Conservation (phyloP, 768 basidiomycete genomes). For the Suillus occidentalis region DNA sequence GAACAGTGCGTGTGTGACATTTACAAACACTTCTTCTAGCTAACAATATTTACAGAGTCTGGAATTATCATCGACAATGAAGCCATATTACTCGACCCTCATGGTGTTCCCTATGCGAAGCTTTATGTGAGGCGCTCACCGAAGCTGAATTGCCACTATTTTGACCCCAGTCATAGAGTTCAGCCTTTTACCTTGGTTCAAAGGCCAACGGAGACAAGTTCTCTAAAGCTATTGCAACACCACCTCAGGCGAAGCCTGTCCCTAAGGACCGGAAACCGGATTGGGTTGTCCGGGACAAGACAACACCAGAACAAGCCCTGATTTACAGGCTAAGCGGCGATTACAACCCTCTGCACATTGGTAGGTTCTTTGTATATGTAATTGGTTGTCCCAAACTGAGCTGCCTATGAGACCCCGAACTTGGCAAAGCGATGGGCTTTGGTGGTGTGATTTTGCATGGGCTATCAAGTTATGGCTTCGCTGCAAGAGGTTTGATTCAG, state of each 20-base stretch:
- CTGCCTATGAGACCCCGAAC: constrained; percentile 55
- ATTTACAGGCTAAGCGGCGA: constrained; percentile 76
- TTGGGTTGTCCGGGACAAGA: constrained; percentile 61
- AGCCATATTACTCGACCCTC: constrained; percentile 58
- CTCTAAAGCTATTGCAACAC: constrained; percentile 58
- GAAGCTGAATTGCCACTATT: background rate
- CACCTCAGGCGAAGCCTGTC: constrained; percentile 59
- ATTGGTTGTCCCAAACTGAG: background rate
- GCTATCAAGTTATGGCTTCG: constrained; percentile 79
- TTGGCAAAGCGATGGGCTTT: constrained; percentile 75
- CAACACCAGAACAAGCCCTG: constrained; percentile 64
- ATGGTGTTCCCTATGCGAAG: constrained; percentile 58
- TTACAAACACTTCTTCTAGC: background rate
- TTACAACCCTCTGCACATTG: constrained; percentile 78
- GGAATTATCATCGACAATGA: constrained; percentile 74
- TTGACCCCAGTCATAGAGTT: constrained; percentile 39
- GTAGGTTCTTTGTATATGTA: constrained; percentile 32
- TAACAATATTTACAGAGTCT: constrained; percentile 46
- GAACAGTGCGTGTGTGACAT: constrained; percentile 59
- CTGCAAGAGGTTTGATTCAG: constrained; percentile 71
- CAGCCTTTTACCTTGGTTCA: constrained; percentile 70
- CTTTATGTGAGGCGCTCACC: constrained; percentile 49
- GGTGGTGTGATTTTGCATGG: constrained; percentile 87
- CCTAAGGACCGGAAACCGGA: constrained; percentile 63
- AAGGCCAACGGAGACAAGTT: constrained; percentile 63